A percentile compares a stretch with the other conserved stretches of the same genome.
These are phyloP conservation scores for Pleoardoris graminearum DNA, from an alignment of 2,329 filamentous ascomycete species.

Conservation along the genomic window DNA sequence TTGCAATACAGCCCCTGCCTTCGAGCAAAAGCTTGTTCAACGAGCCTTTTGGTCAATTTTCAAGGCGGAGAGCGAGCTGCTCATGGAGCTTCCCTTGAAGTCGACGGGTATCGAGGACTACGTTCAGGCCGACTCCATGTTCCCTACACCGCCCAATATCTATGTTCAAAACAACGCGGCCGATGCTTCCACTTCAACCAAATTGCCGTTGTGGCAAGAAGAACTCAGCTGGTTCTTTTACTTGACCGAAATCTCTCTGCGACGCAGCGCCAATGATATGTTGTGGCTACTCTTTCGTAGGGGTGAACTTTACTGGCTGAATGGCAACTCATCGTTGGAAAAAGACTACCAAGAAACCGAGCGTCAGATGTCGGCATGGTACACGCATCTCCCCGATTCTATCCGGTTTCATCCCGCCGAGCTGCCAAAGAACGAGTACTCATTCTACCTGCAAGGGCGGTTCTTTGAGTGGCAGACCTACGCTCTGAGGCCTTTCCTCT, in stretches of 20 bases:
- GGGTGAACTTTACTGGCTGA: conserved; percentile 10
- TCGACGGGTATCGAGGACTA: conserved; percentile 11
- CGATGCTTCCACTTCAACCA: background rate
- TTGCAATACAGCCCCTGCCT: background rate
- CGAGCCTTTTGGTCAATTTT: conserved; percentile 12
- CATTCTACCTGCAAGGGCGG: conserved; percentile 11
- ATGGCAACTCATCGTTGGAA: background rate
- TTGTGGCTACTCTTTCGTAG: conserved; percentile 10
- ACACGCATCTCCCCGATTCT: conserved; percentile 9
- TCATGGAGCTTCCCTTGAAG: conserved; percentile 7
- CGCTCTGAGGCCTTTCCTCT: conserved; percentile 6
- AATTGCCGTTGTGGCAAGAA: background rate
- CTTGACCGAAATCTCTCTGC: conserved; percentile 9
- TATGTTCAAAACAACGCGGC: background rate
- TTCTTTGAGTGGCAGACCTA: conserved; percentile 8
- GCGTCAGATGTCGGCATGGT: conserved; percentile 8
- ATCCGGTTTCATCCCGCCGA: conserved; percentile 1
- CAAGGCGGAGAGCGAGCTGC: conserved; percentile 11
- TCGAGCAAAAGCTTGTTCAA: conserved; percentile 4
- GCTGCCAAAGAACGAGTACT: conserved; percentile 7
- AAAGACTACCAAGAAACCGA: conserved; percentile 6
- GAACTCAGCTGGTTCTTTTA: too few species aligned
- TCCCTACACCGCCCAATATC: conserved; percentile 8
- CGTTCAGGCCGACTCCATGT: conserved; percentile 6
- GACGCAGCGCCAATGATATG: conserved; percentile 6